phyloP scores from a whole-genome alignment of 495 filamentous ascomycete species.

The Tuber borchii region DNA sequence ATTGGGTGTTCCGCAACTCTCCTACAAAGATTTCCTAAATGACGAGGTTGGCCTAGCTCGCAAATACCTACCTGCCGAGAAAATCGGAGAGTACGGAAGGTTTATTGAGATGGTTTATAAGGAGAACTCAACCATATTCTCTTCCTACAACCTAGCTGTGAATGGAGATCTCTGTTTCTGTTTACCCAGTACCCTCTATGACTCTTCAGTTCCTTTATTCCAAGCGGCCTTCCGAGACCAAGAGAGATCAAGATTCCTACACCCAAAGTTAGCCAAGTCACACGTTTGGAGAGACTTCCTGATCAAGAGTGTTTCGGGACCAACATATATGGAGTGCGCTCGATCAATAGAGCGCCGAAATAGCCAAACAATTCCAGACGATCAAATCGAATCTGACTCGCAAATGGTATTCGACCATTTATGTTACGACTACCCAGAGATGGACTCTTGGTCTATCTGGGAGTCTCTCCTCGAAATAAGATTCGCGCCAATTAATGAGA shows the following conservation, averaged over 20 bases:
- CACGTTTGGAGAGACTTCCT: constrained; percentile 14
- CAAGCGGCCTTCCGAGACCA: constrained; percentile 34
- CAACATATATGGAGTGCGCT: constrained; percentile 19
- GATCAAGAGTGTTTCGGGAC: constrained; percentile 1
- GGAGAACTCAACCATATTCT: constrained; percentile 11
- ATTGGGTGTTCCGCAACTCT: constrained; percentile 18
- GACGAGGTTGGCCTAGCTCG: constrained; percentile 10
- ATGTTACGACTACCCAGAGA: constrained; percentile 21
- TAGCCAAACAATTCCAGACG: constrained; percentile 8
- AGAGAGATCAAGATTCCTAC: constrained; percentile 22
- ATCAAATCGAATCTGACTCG: constrained; percentile 19
- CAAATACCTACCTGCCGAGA: constrained; percentile 7
- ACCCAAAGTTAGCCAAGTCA: constrained; percentile 12
- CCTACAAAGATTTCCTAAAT: constrained; percentile 14
- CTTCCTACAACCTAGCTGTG: constrained; percentile 17
- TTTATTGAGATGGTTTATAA: constrained; percentile 14
- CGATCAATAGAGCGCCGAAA: constrained; percentile 19
- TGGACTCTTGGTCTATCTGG: constrained; percentile 22
- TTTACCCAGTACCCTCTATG: constrained; percentile 19
- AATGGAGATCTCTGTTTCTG: constrained; percentile 21
- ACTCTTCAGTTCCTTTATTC: constrained; percentile 18
- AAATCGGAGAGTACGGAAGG: constrained; percentile 15
- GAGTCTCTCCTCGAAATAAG: constrained; percentile 4
- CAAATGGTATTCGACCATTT: constrained; percentile 31
- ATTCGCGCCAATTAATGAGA: constrained; percentile 14